Evolutionary conservation across 202 grass and related monocot genomes (phyloP).

Genomic region (Setaria italica): DNA sequence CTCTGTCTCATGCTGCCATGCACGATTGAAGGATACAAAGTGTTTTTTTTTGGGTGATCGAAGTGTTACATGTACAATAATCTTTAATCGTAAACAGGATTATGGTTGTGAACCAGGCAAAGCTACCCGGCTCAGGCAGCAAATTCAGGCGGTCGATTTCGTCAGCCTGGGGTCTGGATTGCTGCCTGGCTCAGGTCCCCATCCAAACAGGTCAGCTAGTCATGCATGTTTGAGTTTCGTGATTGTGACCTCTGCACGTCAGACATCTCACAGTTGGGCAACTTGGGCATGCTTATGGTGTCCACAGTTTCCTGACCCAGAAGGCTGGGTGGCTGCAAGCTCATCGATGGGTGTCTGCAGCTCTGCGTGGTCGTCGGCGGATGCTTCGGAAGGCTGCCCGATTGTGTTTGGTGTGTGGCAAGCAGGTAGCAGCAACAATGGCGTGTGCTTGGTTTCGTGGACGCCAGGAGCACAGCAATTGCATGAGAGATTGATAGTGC

Average conservation of each 20-base stretch:
- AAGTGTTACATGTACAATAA: not conserved
- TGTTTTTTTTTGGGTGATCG: not conserved
- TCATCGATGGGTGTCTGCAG: not conserved
- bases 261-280: constrained; percentile 12
- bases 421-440: not conserved
- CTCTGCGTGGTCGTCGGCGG: not conserved
- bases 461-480: not conserved
- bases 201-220: not conserved
- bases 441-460: not conserved
- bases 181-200: too few relatives aligned
- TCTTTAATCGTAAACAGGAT: constrained; percentile 15
- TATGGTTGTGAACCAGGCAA: not conserved
- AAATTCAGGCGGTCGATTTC: too few relatives aligned
- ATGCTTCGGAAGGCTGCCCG: not conserved
- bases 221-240: not conserved
- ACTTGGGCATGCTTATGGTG: not conserved
- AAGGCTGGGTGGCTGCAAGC: not conserved
- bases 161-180: too few relatives aligned
- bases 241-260: constrained; percentile 7
- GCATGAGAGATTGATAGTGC: not conserved
- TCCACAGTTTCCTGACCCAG: not conserved
- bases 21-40: not conserved
- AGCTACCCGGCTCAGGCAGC: too few relatives aligned
- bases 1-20: not conserved
- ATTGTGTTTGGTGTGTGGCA: not conserved